Conservation (phyloP, 768 basidiomycete species). For the Tephrocybe sp. region DNA sequence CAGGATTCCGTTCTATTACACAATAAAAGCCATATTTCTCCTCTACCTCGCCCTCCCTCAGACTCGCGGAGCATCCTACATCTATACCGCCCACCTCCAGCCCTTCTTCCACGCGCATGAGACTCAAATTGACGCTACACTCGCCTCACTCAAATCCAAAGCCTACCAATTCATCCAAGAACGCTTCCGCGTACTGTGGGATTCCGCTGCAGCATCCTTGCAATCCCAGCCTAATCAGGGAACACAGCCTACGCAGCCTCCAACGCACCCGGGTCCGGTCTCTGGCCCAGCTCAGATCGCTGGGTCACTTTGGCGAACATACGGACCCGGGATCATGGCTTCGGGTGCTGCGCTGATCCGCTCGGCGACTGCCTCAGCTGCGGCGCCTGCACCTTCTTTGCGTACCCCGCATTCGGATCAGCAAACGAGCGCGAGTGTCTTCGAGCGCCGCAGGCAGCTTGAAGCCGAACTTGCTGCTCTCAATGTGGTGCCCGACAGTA, state of each 20-base stretch:
- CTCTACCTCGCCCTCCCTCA: slow-evolving; percentile 91
- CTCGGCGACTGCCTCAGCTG: slow-evolving; percentile 37
- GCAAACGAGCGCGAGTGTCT: slow-evolving; percentile 25
- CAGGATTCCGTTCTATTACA: slow-evolving; percentile 90
- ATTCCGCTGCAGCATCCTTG: slow-evolving; percentile 50
- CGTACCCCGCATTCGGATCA: slow-evolving; percentile 4
- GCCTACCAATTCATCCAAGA: slow-evolving; percentile 67
- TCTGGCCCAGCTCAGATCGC: slow-evolving; percentile 68
- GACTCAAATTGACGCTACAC: slow-evolving; percentile 76
- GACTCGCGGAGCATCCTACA: slow-evolving; percentile 82
- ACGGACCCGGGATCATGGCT: slow-evolving; percentile 72
- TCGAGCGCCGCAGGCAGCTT: slow-evolving; percentile 49
- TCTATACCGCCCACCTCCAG: slow-evolving; percentile 78
- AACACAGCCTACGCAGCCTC: slow-evolving; percentile 42
- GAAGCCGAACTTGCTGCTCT: slow-evolving; percentile 63
- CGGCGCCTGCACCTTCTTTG: background rate
- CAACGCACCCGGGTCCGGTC: slow-evolving; percentile 50
- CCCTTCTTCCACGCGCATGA: slow-evolving; percentile 87
- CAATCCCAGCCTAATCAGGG: slow-evolving; percentile 29
- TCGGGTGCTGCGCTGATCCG: slow-evolving; percentile 63
- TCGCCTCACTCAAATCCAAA: slow-evolving; percentile 62
- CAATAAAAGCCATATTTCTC: slow-evolving; percentile 80
- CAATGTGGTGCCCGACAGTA: slow-evolving; percentile 24
- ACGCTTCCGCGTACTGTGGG: slow-evolving; percentile 65
- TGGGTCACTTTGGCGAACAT: slow-evolving; percentile 72